Base-by-base conservation (phyloP, 768 basidiomycete genomes). In the Psilocybe cyanescens region DNA sequence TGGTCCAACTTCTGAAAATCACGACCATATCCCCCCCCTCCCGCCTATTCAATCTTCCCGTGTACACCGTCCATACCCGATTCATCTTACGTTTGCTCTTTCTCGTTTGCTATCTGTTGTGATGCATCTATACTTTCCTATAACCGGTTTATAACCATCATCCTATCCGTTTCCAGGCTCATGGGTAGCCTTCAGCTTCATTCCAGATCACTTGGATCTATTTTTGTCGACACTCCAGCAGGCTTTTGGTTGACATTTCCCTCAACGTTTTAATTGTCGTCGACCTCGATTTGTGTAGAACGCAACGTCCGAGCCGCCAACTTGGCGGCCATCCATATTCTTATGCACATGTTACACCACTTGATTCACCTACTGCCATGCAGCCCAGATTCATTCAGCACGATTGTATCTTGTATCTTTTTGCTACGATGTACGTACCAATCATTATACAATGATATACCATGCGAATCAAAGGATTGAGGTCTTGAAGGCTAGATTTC, bases 1-100 rank as follows among this genome's bases (percentile, higher is more conserved):
- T 92, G 91, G 91, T 88, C 89, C 17, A 89, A 89, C 69, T 89
- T 90, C 67, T 85, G 69, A 65, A 11, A 12, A 37, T 8, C 9
- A 12, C 14, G 41, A 44, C 41, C 41, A 44, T 48, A 14, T 17
- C 33, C 29, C 19, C 52, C 14, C 19, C 28, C 37, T 24, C 24
- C 24, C 49, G 35, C 30, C 28, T 24, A 49, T 41, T 31, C 37
- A 37, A 39, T 16, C 4, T 53, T 4, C 39, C 57, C 41, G n/a
- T 55, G 17, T 17, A 24, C 52, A 58, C 39, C 33, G 37, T 24
- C 11, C 58, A 35, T 35, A 47, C 39, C 24, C 35, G 17, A 29
- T 3, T 8, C 16, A 31, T 45, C 14, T 24, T 54, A 37, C 46
- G 14, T 14, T 55, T 55, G 35, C 28, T 37, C 17, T 17, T 47